Evolutionary conservation across 805 yeast species (phyloP).

Genomic region (Ogataea salicorniae): DNA sequence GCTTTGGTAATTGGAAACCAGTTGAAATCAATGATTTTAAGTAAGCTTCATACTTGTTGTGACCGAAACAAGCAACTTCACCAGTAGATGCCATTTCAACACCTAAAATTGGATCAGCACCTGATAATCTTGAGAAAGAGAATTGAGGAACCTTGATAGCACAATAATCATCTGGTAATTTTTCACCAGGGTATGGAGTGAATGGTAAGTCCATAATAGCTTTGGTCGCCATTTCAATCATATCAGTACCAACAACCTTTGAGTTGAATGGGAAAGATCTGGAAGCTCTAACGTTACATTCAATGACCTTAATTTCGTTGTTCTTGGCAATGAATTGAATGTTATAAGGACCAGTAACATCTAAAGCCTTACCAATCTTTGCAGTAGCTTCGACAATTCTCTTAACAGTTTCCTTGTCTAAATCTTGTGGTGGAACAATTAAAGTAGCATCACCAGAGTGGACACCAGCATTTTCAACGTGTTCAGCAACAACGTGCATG

Average conservation of each 20-base stretch:
- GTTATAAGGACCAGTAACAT: slow-evolving; percentile 96
- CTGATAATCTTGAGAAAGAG: slow-evolving; percentile 93
- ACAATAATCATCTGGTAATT: slow-evolving; percentile 88
- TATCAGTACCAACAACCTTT: slow-evolving; percentile 92
- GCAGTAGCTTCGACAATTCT: slow-evolving; percentile 95
- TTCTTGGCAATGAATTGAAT: slow-evolving; percentile 96
- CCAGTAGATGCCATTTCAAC: slow-evolving; percentile 99
- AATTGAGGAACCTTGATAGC: slow-evolving; percentile 97
- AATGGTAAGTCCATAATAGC: slow-evolving; percentile 88
- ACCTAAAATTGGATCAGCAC: slow-evolving; percentile 97
- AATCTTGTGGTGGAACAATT: slow-evolving; percentile 94
- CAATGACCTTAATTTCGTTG: slow-evolving; percentile 94
- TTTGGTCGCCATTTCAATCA: slow-evolving; percentile 95
- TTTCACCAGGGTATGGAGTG: slow-evolving; percentile 83
- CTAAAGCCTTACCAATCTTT: slow-evolving; percentile 90
- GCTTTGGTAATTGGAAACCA: slow-evolving; percentile 92
- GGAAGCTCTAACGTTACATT: slow-evolving; percentile 98
- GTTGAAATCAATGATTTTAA: slow-evolving; percentile 90
- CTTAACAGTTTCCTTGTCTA: slow-evolving; percentile 83
- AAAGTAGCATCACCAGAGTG: slow-evolving; percentile 99
- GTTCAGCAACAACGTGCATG: slow-evolving; percentile 97
- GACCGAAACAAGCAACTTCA: slow-evolving; percentile 97
- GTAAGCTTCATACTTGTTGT: slow-evolving; percentile 94
- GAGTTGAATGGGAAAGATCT: slow-evolving; percentile 98
- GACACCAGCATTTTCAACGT: slow-evolving; percentile 98